Evolutionary conservation across 441 rosid genomes (phyloP), one percentile per base, ranked within the genome.

Genomic region (Populus tomentosa): DNA sequence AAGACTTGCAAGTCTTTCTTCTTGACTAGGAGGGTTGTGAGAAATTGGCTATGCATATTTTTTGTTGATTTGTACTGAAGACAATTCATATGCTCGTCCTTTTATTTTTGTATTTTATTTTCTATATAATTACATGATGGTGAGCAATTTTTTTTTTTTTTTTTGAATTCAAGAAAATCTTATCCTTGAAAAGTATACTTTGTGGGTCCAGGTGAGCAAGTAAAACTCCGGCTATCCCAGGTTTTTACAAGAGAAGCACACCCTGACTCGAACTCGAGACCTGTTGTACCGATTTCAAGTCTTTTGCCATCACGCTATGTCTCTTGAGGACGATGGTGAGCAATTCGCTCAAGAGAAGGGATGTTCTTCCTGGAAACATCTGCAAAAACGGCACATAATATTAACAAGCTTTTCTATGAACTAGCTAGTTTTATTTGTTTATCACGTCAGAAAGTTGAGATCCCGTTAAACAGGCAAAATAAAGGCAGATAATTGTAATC

Each of bases 351-450:
- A 86, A 74, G 97, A 89, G 80, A 88, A 90, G 92, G 89, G 28
- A 75, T 92, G 86, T 78, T 85, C 65, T 92, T 92, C 81, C 73
- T 84, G 64, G 94, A 92, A 86, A 85, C 92, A 75, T 92, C 97
- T 14, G 97, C 97, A 53, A 92, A 92, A 84, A 82, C 89, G 75
- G 90, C 92, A 69, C 84, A 86, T 40, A 89, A 92, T 82, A 88
- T 89, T 74, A 88, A 89, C 36, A 94, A 90, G 75, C 91, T 90
- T 59, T 92, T 92, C 74, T 85, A 88, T 46, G 97, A 89, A 87
- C 90, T 91, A 82, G 97, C 94, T 89, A 84, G 75, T 20, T 67
- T 11, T 3, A 30, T 56, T 36, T 38, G 24, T 56, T 77, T 10
- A 14, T 42, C 63, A 36, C 70, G 24, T 18, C 36, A 20, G 68